Conservation (phyloP, 2,329 filamentous ascomycete genomes). For the Sclerotinia sclerotiorum region DNA sequence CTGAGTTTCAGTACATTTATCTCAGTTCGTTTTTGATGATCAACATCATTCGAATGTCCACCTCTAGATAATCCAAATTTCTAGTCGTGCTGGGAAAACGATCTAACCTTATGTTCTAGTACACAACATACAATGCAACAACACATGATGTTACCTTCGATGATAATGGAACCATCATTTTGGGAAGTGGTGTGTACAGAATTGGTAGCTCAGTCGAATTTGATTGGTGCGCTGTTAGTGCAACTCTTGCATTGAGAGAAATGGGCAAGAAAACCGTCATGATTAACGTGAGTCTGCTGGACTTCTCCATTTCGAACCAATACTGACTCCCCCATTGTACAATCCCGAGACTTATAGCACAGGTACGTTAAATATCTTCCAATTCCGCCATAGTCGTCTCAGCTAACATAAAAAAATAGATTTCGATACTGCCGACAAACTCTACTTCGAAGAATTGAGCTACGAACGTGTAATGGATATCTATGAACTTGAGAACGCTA, state of each 20-base stretch:
- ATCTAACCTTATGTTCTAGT: conserved; percentile 42
- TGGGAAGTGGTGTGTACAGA: conserved; percentile 94
- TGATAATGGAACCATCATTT: conserved; percentile 83
- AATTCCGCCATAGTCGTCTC: too few species aligned
- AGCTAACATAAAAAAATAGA: conserved; percentile 47
- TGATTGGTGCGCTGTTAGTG: conserved; percentile 96
- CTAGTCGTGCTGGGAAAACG: neutral
- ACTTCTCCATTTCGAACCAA: neutral
- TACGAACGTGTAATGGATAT: conserved; percentile 99
- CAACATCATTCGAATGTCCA: neutral
- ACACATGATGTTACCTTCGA: conserved; percentile 93
- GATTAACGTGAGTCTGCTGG: conserved; percentile 62
- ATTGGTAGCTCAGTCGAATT: conserved; percentile 98
- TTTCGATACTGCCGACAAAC: conserved; percentile 82
- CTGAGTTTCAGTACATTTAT: too few species aligned
- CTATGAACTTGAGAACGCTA: conserved; percentile 84
- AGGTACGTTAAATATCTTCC: neutral
- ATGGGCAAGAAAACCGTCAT: conserved; percentile 97
- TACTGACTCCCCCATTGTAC: conserved; percentile 23
- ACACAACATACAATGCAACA: conserved; percentile 96
- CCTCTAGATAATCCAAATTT: neutral
- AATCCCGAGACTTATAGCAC: conserved; percentile 69
- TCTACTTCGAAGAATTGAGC: conserved; percentile 96
- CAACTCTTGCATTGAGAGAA: conserved; percentile 75
- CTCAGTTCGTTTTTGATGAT: too few species aligned